Conservation (phyloP, 306 rosid genomes). For the Senna tora region DNA sequence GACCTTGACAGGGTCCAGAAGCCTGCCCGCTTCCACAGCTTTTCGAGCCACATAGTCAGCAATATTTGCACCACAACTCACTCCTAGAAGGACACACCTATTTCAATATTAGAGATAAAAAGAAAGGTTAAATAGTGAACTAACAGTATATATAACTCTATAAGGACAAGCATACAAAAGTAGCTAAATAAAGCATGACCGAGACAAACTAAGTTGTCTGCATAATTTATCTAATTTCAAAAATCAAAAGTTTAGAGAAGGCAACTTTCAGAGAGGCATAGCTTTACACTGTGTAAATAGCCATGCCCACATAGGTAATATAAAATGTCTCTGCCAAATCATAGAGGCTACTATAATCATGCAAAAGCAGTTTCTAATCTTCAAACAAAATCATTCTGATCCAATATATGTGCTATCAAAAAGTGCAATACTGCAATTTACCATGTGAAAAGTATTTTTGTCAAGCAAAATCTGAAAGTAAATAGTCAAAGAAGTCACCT, state of each 20-base stretch:
- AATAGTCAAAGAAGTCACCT: neutral
- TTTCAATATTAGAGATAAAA: conserved; percentile 36
- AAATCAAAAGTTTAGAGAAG: neutral
- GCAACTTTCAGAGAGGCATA: conserved; percentile 1
- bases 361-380: neutral
- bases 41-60: conserved; percentile 91
- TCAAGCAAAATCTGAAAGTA: neutral
- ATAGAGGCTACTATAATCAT: neutral
- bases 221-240: conserved; percentile 3
- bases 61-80: conserved; percentile 92
- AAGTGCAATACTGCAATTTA: neutral
- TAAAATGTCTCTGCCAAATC: conserved; percentile 9
- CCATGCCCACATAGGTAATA: conserved; percentile 7
- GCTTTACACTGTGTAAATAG: conserved; percentile 8
- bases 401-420: conserved; percentile 17
- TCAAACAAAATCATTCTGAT: conserved; percentile 10
- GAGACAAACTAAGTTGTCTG: conserved; percentile 4
- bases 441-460: conserved; percentile 14
- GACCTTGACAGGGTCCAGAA: conserved; percentile 83
- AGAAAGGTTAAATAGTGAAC: conserved; percentile 35
- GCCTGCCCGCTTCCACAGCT: conserved; percentile 85
- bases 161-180: conserved; percentile 18
- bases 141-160: neutral
- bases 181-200: conserved; percentile 27
- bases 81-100: conserved; percentile 97